These are phyloP conservation scores for Trichosporon asahii DNA, from an alignment of 1,284 basidiomycete species.

Conservation along the genomic window DNA sequence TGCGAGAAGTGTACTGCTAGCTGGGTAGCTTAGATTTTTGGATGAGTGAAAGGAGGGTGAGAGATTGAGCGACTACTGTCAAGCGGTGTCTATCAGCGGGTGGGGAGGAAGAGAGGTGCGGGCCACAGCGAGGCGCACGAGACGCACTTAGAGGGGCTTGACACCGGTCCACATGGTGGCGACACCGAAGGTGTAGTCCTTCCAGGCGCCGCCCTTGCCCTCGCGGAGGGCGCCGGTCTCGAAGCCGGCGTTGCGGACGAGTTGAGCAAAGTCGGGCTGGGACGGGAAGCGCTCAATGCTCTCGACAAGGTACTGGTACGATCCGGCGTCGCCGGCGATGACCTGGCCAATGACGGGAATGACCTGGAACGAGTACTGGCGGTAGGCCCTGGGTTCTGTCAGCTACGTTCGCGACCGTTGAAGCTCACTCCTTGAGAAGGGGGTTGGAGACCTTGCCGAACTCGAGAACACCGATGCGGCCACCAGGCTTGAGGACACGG, in stretches of 20 bases:
- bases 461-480: constrained; percentile 91
- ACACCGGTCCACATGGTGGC: constrained; percentile 81
- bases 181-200: constrained; percentile 78
- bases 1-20: constrained; percentile 11
- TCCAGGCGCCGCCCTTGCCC: constrained; percentile 82
- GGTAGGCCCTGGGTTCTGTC: constrained; percentile 68
- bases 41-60: neutral
- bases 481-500: constrained; percentile 93
- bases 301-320: constrained; percentile 97
- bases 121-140: too few species aligned
- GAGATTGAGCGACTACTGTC: too few species aligned
- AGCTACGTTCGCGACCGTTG: neutral
- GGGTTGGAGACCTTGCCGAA: constrained; percentile 94
- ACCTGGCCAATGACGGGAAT: constrained; percentile 94
- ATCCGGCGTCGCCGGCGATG: constrained; percentile 88
- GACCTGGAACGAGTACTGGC: constrained; percentile 93
- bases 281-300: constrained; percentile 92
- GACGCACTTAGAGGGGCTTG: constrained; percentile 53
- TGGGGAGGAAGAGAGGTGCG: neutral
- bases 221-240: constrained; percentile 66
- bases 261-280: constrained; percentile 82
- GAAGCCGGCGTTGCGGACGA: constrained; percentile 76
- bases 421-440: constrained; percentile 71
- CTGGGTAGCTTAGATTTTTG: constrained; percentile 1
- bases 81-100: neutral